Conservation (phyloP, 2,329 filamentous ascomycete species). For the Chaetomiaceae sp. region DNA sequence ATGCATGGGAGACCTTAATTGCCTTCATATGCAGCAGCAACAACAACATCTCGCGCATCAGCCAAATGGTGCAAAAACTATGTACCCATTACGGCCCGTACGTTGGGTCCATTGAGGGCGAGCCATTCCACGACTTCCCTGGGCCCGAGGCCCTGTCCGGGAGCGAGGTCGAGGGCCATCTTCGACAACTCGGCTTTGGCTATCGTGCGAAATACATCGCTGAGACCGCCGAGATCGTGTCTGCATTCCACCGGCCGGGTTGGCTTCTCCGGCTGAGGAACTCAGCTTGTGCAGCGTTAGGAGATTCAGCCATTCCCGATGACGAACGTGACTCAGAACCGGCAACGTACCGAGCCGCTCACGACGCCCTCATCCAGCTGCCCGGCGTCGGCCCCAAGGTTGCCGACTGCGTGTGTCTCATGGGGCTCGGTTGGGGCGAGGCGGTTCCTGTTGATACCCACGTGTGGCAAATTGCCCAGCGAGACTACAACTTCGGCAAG, state of each 20-base stretch:
- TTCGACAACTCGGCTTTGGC: conserved; percentile 83
- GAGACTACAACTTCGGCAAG: conserved; percentile 89
- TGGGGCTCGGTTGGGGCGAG: conserved; percentile 94
- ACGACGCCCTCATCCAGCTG: conserved; percentile 69
- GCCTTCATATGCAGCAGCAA: conserved; percentile 98
- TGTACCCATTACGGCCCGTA: conserved; percentile 78
- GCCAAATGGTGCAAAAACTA: conserved; percentile 91
- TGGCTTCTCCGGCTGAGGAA: conserved; percentile 81
- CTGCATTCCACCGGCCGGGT: conserved; percentile 55
- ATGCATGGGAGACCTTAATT: conserved; percentile 90
- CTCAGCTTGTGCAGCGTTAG: conserved; percentile 59
- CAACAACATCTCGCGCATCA: conserved; percentile 94
- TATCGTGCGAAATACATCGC: conserved; percentile 92
- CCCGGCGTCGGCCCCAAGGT: conserved; percentile 95
- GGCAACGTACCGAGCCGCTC: conserved; percentile 68
- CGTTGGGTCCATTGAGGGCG: conserved; percentile 62
- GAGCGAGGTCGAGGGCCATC: conserved; percentile 67
- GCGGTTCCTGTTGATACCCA: conserved; percentile 95
- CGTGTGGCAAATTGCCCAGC: conserved; percentile 95
- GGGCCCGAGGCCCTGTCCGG: conserved; percentile 65
- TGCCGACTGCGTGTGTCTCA: conserved; percentile 90
- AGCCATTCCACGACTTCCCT: conserved; percentile 83
- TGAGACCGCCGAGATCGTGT: conserved; percentile 72
- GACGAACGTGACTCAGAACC: conserved; percentile 11
- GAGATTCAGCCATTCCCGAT: conserved; percentile 33